Percentiles rank a stretch among this genome's conserved stretches.
Evolutionary conservation across 306 rosid species (phyloP).

Genomic region (Gillenia trifoliata): DNA sequence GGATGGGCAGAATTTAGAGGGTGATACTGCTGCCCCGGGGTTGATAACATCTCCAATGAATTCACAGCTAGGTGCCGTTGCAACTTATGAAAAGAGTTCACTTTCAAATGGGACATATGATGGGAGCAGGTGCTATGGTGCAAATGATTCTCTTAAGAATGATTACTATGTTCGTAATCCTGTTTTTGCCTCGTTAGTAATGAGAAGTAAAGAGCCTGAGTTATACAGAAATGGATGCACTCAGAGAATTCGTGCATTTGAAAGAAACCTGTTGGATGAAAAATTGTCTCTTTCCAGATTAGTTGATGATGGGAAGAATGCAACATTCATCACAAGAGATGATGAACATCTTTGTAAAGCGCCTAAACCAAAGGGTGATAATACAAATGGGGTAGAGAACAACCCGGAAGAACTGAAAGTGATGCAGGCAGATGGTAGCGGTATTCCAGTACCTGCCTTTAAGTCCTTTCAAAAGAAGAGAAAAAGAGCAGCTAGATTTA

Average conservation of each 20-base stretch:
- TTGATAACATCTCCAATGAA: slow-evolving; percentile 18
- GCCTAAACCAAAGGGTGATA: slow-evolving; percentile 26
- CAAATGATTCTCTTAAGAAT: slow-evolving; percentile 33
- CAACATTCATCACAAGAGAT: slow-evolving; percentile 27
- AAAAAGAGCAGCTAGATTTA: slow-evolving; percentile 29
- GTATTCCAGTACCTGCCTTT: slow-evolving; percentile 12
- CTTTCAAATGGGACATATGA: slow-evolving; percentile 28
- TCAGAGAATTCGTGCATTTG: slow-evolving; percentile 83
- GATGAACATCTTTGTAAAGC: slow-evolving; percentile 35
- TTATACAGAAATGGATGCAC: slow-evolving; percentile 74
- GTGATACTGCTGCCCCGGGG: slow-evolving; percentile 20
- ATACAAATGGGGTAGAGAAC: slow-evolving; percentile 27
- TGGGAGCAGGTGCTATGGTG: slow-evolving; percentile 25
- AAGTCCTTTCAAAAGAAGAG: slow-evolving; percentile 33
- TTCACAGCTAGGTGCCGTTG: slow-evolving; percentile 29
- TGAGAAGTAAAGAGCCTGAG: slow-evolving; percentile 65
- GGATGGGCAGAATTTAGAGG: slow-evolving; percentile 32
- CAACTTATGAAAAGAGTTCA: slow-evolving; percentile 22
- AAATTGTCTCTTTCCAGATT: slow-evolving; percentile 43
- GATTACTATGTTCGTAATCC: slow-evolving; percentile 48
- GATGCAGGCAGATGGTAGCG: slow-evolving; percentile 25
- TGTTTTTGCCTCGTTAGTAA: slow-evolving; percentile 59
- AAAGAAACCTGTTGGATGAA: slow-evolving; percentile 51
- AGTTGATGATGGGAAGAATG: slow-evolving; percentile 40
- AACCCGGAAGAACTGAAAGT: slow-evolving; percentile 32